Evolutionary conservation across 208 protist species (phyloP).

Genomic region (Angomonas ambiguus): DNA sequence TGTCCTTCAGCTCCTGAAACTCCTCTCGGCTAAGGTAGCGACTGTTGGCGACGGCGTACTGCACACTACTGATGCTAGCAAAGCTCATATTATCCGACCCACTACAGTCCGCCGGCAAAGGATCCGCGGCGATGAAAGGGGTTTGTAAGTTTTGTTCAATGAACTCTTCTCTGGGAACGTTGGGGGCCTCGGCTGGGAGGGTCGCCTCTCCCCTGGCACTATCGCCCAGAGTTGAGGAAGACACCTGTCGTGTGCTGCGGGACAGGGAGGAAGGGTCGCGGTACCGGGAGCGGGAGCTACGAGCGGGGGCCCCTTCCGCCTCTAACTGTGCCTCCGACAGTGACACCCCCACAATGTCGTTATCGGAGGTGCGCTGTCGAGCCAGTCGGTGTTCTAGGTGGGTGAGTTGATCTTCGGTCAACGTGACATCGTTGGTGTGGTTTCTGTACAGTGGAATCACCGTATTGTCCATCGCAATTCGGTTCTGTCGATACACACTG

Average conservation of each 20-base stretch:
- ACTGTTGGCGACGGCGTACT: slow-evolving; percentile 6
- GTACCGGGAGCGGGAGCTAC: not conserved
- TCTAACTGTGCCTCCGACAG: slow-evolving; percentile 16
- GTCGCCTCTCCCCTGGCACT: not conserved
- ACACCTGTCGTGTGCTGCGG: not conserved
- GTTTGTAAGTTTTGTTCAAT: slow-evolving; percentile 5
- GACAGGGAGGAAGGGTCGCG: not conserved
- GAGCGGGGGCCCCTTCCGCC: not conserved
- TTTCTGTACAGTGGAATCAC: slow-evolving; percentile 33
- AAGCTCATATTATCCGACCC: not conserved
- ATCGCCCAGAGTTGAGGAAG: not conserved
- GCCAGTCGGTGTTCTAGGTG: slow-evolving; percentile 7
- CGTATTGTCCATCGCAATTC: slow-evolving; percentile 12
- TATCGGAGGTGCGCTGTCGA: slow-evolving; percentile 13
- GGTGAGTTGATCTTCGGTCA: slow-evolving; percentile 13
- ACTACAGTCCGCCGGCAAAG: not conserved
- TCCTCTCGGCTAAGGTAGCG: slow-evolving; percentile 14
- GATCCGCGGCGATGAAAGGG: not conserved
- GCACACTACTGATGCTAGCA: slow-evolving; percentile 2
- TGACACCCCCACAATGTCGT: slow-evolving; percentile 32
- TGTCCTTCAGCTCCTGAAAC: not conserved
- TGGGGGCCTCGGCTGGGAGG: not conserved
- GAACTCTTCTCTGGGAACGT: not conserved
- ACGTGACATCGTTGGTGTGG: slow-evolving; percentile 16
- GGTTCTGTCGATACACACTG: slow-evolving; percentile 12